These are phyloP conservation scores for Cenococcum geophilum DNA, from an alignment of 495 filamentous ascomycete species.

Conservation along the genomic window DNA sequence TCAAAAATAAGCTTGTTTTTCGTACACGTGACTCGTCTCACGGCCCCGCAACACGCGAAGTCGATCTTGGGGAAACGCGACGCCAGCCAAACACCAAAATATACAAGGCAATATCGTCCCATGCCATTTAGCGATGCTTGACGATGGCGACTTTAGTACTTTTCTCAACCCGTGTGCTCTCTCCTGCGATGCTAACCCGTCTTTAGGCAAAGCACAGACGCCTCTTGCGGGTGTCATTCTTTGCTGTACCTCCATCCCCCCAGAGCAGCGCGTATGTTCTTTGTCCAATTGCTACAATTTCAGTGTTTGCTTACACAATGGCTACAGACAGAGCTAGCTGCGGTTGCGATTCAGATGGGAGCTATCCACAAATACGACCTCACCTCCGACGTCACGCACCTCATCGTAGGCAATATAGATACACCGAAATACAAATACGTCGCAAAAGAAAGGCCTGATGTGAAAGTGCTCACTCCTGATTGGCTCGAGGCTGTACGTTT, in stretches of 20 bases:
- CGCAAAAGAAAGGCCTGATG: conserved; percentile 78
- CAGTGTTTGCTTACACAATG: not conserved
- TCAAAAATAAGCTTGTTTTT: no score
- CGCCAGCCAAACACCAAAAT: not conserved
- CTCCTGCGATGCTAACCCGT: conserved; percentile 1
- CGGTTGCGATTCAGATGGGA: conserved; percentile 72
- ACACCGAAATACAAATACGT: conserved; percentile 95
- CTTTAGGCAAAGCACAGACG: conserved; percentile 27
- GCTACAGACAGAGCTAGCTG: conserved; percentile 33
- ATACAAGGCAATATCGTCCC: not conserved
- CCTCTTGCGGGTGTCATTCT: conserved; percentile 78
- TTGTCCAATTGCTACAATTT: conserved; percentile 3
- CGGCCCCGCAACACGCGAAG: no score
- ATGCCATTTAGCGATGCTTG: conserved; percentile 2
- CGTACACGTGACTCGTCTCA: no score
- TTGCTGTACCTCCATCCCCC: conserved; percentile 82
- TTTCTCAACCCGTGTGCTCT: not conserved
- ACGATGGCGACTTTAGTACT: conserved; percentile 4
- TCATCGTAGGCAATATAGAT: conserved; percentile 79
- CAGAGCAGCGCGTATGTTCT: conserved; percentile 69
- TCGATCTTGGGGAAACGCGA: not conserved
- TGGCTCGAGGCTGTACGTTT: conserved; percentile 81
- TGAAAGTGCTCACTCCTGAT: conserved; percentile 66
- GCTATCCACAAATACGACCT: conserved; percentile 80
- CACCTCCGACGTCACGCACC: conserved; percentile 92